These are phyloP conservation scores for Mortierella alpina DNA, from an alignment of 192 early-diverging fungal species.

Conservation along the genomic window DNA sequence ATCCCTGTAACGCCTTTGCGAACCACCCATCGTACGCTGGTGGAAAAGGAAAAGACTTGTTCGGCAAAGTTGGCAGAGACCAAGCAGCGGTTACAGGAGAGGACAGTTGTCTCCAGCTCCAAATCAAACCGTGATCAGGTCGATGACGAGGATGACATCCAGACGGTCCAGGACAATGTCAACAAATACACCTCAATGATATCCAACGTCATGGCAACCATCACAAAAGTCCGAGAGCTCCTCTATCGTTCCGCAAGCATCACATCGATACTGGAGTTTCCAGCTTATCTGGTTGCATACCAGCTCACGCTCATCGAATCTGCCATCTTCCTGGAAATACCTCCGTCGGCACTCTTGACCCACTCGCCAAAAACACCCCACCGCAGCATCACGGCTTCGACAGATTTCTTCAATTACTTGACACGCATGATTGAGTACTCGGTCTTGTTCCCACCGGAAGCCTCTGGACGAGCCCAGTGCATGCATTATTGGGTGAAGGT, in stretches of 20 bases:
- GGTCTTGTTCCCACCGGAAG: conserved; percentile 68
- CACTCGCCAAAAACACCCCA: conserved; percentile 73
- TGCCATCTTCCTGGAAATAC: conserved; percentile 71
- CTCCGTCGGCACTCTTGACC: conserved; percentile 63
- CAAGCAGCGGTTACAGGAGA: conserved; percentile 45
- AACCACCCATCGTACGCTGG: conserved; percentile 59
- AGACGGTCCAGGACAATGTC: conserved; percentile 59
- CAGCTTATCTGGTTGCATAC: conserved; percentile 72
- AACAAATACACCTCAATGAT: conserved; percentile 56
- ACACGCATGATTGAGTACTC: conserved; percentile 80
- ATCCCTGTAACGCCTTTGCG: conserved; percentile 69
- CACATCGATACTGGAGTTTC: conserved; percentile 66
- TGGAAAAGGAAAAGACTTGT: conserved; percentile 56
- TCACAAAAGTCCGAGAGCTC: conserved; percentile 63
- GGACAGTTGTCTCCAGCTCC: conserved; percentile 2
- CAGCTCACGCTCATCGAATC: conserved; percentile 79
- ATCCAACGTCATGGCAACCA: conserved; percentile 60
- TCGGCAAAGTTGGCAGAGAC: conserved; percentile 52
- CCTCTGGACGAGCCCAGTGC: conserved; percentile 65
- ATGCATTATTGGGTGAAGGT: conserved; percentile 81
- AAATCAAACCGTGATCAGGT: conserved; percentile 12
- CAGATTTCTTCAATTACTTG: conserved; percentile 86
- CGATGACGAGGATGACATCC: conserved; percentile 37
- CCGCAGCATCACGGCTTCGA: conserved; percentile 68
- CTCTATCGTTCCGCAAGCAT: conserved; percentile 63